Evolutionary conservation across 148 eudicot species (phyloP).

Genomic region (Rhododendron molle): DNA sequence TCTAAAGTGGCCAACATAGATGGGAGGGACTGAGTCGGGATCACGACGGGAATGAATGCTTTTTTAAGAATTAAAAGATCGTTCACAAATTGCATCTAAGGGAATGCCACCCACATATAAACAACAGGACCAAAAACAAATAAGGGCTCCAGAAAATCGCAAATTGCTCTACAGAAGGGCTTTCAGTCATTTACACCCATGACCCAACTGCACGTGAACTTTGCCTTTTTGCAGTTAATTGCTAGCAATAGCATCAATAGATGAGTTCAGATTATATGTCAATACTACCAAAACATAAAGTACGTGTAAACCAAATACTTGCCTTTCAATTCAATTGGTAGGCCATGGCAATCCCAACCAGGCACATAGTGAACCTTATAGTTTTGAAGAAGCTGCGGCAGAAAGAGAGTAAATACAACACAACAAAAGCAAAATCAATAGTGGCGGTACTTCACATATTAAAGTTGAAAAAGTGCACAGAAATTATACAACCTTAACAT

Average conservation of each 20-base stretch:
- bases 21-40: background rate
- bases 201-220: background rate
- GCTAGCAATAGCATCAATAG: background rate
- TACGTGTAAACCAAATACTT: constrained; percentile 28
- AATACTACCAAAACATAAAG: background rate
- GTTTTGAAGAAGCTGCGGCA: constrained; percentile 92
- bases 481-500: background rate
- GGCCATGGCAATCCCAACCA: constrained; percentile 99
- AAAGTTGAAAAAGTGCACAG: background rate
- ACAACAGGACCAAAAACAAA: background rate
- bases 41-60: background rate
- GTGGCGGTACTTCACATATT: background rate
- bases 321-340: constrained; percentile 96
- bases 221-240: background rate
- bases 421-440: background rate
- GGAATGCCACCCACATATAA: background rate
- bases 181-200: background rate
- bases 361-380: constrained; percentile 76
- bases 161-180: background rate
- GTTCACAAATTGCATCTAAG: background rate
- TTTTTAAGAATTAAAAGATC: background rate
- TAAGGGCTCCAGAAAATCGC: background rate
- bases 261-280: background rate
- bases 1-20: background rate
- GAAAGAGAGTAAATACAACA: background rate